Evolutionary conservation across 768 basidiomycete genomes (phyloP).

Genomic region (Russula brevipes): DNA sequence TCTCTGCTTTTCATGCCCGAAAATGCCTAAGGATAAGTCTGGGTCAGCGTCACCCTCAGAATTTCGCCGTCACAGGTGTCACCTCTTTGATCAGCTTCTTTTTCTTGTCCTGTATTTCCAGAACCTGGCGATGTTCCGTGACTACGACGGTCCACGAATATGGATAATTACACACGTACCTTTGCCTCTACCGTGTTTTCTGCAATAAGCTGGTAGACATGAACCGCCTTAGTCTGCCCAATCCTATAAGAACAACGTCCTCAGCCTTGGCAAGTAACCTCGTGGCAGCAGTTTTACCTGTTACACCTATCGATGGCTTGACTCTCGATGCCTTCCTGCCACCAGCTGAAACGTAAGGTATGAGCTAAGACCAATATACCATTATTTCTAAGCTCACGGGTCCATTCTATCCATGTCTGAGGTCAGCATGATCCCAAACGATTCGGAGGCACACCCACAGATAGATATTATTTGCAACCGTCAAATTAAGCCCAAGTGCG

Average conservation of each 20-base stretch:
- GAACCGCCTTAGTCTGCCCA: slow-evolving; percentile 77
- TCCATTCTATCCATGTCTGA: slow-evolving; percentile 56
- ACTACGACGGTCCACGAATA: background rate
- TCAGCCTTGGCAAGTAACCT: background rate
- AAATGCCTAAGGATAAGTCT: slow-evolving; percentile 55
- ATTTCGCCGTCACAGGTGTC: background rate
- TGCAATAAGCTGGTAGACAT: slow-evolving; percentile 86
- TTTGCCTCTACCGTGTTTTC: slow-evolving; percentile 87
- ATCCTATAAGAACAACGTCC: slow-evolving; percentile 38
- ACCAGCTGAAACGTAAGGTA: slow-evolving; percentile 50
- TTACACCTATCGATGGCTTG: slow-evolving; percentile 81
- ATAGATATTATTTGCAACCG: slow-evolving; percentile 84
- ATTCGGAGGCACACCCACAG: slow-evolving; percentile 43
- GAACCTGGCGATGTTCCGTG: slow-evolving; percentile 39
- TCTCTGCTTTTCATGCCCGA: slow-evolving; percentile 75
- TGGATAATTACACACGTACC: slow-evolving; percentile 34
- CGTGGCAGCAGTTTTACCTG: slow-evolving; percentile 36
- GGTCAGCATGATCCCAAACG: background rate
- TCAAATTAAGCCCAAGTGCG: slow-evolving; percentile 81
- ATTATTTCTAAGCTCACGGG: slow-evolving; percentile 52
- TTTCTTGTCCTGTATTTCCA: slow-evolving; percentile 85
- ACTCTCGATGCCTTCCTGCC: slow-evolving; percentile 83
- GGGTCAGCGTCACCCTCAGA: background rate
- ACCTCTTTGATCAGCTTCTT: slow-evolving; percentile 72
- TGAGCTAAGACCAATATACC: background rate